Evolutionary conservation across 345 rosid genomes (phyloP), one percentile per base, ranked within the genome.

Genomic region (Citrus medica): DNA sequence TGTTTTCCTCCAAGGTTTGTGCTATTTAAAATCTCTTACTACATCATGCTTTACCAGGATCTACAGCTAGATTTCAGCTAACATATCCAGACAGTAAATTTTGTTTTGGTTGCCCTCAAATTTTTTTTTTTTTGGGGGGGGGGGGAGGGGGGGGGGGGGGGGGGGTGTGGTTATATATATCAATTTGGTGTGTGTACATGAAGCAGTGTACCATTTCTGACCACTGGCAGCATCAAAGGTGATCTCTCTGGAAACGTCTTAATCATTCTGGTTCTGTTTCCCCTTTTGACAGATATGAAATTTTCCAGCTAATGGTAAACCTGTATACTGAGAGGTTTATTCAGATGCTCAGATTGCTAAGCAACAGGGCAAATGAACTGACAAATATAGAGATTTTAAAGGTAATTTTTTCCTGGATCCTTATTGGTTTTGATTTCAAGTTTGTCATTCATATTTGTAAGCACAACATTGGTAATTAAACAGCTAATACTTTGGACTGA

Each of bases 261-360:
- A 9, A 58, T 77, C 53, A 48, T 63, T 79, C 46, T 78, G 46
- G 73, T 69, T 74, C 56, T 10, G 27, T 81, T 75, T 76, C 77
- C 71, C 74, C 27, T 85, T 76, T 76, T 83, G 77, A 86, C 98
- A 97, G 99, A 89, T 97, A 93, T 82, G 99, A 94, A 86, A 94
- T 97, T 82, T 97, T 97, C 86, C 99, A 97, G 82, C 98, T 97
- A 80, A 90, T 97, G 98, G 99, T 97, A 82, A 97, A 97, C 85
- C 90, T 94, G 22, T 97, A 97, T 77, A 93, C 98, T 12, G 99
- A 94, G 98, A 90, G 99, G 86, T 94, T 97, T 82, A 93, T 90
- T 85, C 99, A 97, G 87, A 92, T 94, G 98, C 99, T 97, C 83
- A 87, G 99, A 80, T 83, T 94, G 89, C 94, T 97, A 65, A 93